Evolutionary conservation across 305 asterid genomes (phyloP).

Genomic region (Solanum hybrid): DNA sequence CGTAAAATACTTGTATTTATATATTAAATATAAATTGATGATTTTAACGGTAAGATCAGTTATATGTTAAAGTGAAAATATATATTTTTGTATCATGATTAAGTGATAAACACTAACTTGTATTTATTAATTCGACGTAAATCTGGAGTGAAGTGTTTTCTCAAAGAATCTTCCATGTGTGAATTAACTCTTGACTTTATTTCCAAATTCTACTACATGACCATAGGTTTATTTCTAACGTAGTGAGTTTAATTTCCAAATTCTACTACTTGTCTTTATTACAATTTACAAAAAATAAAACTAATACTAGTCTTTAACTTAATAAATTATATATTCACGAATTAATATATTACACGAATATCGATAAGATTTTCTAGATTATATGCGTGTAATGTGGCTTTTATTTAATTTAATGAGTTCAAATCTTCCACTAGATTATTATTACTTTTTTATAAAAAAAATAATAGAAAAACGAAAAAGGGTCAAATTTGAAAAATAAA

Average conservation of each 20-base stretch:
- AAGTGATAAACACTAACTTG: too few species aligned
- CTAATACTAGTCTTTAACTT: background rate
- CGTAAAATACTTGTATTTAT: accelerated
- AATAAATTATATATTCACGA: background rate
- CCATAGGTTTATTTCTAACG: too few species aligned
- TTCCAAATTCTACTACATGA: too few species aligned
- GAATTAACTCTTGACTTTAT: background rate
- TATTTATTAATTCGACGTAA: background rate
- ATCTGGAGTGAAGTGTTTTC: background rate
- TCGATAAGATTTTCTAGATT: background rate
- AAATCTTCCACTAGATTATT: background rate
- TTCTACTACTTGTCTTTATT: background rate
- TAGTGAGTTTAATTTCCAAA: background rate
- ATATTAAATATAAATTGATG: too few species aligned
- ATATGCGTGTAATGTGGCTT: background rate
- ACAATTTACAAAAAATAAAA: background rate
- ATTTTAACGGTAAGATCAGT: too few species aligned
- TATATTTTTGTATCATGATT: too few species aligned
- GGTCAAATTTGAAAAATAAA: background rate
- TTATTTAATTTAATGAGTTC: background rate
- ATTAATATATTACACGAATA: background rate
- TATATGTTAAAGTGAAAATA: too few species aligned
- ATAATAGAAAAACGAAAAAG: background rate
- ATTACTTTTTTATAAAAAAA: too few species aligned
- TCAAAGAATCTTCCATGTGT: background rate